phyloP scores from a whole-genome alignment of 75 land plant genomes.

The Azolla pinnata region DNA sequence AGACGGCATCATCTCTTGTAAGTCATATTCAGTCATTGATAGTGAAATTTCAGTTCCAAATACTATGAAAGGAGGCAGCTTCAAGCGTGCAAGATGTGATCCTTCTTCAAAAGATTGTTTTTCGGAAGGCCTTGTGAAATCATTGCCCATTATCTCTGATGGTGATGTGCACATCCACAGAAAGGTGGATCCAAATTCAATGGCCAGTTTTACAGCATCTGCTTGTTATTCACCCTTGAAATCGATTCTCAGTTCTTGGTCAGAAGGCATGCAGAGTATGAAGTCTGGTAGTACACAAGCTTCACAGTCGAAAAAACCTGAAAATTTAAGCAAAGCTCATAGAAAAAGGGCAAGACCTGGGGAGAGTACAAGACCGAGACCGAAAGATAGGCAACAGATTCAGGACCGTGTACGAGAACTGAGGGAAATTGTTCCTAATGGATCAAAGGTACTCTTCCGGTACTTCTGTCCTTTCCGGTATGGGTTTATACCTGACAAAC shows the following conservation, averaged over 20 bases:
- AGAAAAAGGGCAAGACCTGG: constrained; percentile 74
- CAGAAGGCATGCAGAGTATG: constrained; percentile 25
- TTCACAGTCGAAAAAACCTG: constrained; percentile 30
- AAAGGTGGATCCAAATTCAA: too few relatives aligned
- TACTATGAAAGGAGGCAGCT: neutral
- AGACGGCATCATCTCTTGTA: constrained; percentile 33
- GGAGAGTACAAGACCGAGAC: constrained; percentile 72
- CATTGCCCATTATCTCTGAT: too few relatives aligned
- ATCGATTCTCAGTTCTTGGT: constrained; percentile 42
- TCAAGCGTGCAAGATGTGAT: neutral
- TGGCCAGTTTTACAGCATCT: too few relatives aligned
- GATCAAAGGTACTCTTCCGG: constrained; percentile 49
- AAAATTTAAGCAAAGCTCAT: constrained; percentile 30
- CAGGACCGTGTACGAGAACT: constrained; percentile 83
- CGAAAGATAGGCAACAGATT: constrained; percentile 89
- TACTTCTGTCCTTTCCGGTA: constrained; percentile 1
- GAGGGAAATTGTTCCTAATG: constrained; percentile 80
- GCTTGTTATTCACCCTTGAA: constrained; percentile 18
- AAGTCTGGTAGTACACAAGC: constrained; percentile 28
- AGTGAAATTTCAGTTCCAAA: constrained; percentile 3
- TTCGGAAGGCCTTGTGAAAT: neutral
- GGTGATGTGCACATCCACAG: too few relatives aligned
- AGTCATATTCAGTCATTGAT: constrained; percentile 25
- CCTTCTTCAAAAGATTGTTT: neutral
- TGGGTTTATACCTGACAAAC: neutral